Percentiles rank a stretch among this genome's conserved stretches.
Conservation (phyloP, 176 grass and related monocot genomes). For the Hsuehochloa calcarea region DNA sequence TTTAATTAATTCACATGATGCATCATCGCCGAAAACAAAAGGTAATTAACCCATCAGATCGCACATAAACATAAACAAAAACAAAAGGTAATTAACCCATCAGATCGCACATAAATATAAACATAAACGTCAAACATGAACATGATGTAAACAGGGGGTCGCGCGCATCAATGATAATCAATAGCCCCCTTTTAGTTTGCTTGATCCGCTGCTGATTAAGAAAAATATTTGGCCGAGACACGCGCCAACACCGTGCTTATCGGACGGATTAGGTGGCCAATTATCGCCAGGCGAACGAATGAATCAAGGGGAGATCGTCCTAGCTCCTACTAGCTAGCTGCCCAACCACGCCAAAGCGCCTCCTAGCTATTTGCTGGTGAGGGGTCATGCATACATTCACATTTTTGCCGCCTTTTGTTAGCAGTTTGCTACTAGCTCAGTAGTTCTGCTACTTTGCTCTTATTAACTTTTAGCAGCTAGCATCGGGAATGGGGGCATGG, state of each 20-base stretch:
- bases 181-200: neutral
- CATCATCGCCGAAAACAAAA: neutral
- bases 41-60: neutral
- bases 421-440: neutral
- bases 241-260: neutral
- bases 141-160: neutral
- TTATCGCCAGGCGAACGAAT: neutral
- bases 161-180: neutral
- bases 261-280: neutral
- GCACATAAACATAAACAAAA: too few species aligned
- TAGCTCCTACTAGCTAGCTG: neutral
- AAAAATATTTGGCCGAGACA: neutral
- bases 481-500: neutral
- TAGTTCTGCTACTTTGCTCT: neutral
- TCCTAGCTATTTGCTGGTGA: constrained; percentile 14
- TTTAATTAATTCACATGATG: neutral
- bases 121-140: neutral
- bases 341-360: neutral
- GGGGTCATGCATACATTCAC: neutral
- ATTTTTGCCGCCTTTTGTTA: neutral
- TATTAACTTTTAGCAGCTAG: neutral
- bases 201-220: constrained; percentile 6
- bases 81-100: neutral
- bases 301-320: neutral
- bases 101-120: constrained; percentile 12